A percentile compares a stretch with the other conserved stretches of the same genome.
Conservation (phyloP, 2,329 filamentous ascomycete species). For the Fusarium annulatum region DNA sequence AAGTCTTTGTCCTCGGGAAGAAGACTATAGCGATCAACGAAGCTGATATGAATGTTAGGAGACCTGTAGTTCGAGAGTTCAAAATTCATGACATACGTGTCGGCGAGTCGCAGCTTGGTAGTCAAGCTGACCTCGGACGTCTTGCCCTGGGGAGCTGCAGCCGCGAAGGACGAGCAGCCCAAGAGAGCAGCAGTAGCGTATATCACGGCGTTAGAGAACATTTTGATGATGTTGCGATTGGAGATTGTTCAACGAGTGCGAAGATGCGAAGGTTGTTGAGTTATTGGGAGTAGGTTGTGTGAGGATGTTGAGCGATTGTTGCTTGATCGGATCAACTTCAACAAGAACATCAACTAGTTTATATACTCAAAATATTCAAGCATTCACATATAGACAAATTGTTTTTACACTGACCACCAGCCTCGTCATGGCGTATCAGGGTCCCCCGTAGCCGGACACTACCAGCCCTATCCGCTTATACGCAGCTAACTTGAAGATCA, state of each 20-base stretch:
- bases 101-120: constrained; percentile 52
- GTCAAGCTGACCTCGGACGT: constrained; percentile 46
- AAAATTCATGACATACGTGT: constrained; percentile 45
- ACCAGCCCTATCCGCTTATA: constrained; percentile 1
- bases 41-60: constrained; percentile 41
- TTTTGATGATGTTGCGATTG: not conserved
- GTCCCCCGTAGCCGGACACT: not conserved
- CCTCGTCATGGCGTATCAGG: not conserved
- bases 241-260: not conserved
- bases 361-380: not conserved
- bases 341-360: not conserved
- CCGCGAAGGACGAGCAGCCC: constrained; percentile 50
- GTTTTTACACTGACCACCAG: too few species aligned
- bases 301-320: not conserved
- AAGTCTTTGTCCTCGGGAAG: constrained; percentile 58
- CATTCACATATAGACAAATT: accelerated
- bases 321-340: not conserved
- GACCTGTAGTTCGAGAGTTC: accelerated
- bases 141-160: constrained; percentile 37
- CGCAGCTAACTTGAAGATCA: not conserved
- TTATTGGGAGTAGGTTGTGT: not conserved
- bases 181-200: constrained; percentile 48
- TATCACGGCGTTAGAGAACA: constrained; percentile 16
- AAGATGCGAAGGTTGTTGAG: not conserved
- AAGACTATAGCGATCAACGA: constrained; percentile 56